Base-by-base conservation (phyloP, 129 eudicot species). In the Flaveria sonorensis region DNA sequence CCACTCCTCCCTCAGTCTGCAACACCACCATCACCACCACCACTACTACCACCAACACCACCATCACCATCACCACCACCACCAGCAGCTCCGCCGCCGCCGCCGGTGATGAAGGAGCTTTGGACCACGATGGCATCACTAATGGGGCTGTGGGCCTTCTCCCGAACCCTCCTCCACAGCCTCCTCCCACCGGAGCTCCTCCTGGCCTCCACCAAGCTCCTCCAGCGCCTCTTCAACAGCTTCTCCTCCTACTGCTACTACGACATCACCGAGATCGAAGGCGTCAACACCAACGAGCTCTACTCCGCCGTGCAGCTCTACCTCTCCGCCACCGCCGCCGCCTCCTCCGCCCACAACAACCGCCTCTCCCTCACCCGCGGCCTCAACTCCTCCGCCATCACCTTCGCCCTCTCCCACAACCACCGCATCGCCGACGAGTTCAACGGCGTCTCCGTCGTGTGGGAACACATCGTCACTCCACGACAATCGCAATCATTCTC, bases 271-370 rank as follows among this genome's bases (percentile, higher is more conserved):
- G 98, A 93, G 81, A 88, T 90, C 75, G 96, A 93, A 82, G 96
- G 98, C 61, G 98, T 93, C 55, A 93, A 93, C 89, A 93, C 96
- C 73, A 93, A 93, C 73, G 98, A 93, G 66, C 95, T 93, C 62
- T 90, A 93, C 89, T 90, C 82, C 89, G 89, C 96, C 74, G 98
- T 90, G 67, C 98, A 93, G 64, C 91, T 93, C 77, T 93, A 93
- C 79, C 88, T 92, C 24, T 81, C 88, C 80, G 75, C 84, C 85
- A 50, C 92, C 42, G 93, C 97, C 48, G 80, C 89, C 55, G 26
- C 79, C 59, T 45, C 79, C 20, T 65, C 88, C 72, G 32, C 85
- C 75, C 67, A 89, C 39, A 81, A 88, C 45, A 84, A 74, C 76
- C 92, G 98, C 24, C 79, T 93, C 64, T 85, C 87, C 75, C 80